These are phyloP conservation scores for Pseudocercospora fijiensis DNA, from an alignment of 2,329 filamentous ascomycete species.

Conservation along the genomic window DNA sequence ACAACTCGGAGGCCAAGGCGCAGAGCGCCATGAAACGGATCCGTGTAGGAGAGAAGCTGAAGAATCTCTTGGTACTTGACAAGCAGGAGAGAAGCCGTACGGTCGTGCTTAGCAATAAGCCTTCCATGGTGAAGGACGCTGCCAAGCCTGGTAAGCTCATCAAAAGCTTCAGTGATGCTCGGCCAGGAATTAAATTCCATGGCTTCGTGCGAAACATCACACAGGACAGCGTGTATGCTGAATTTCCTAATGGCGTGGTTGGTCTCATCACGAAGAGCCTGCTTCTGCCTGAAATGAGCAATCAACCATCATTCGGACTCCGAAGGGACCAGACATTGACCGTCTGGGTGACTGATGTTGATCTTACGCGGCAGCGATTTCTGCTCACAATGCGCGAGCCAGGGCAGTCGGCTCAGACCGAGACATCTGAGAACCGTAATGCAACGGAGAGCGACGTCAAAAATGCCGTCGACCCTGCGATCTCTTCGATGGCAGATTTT, in stretches of 20 bases:
- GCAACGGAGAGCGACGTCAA: constrained; percentile 35
- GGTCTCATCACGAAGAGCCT: constrained; percentile 79
- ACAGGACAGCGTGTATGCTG: constrained; percentile 77
- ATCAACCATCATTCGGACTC: constrained; percentile 73
- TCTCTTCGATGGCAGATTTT: constrained; percentile 69
- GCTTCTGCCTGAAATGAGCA: constrained; percentile 67
- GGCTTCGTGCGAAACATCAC: constrained; percentile 88
- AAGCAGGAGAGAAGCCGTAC: constrained; percentile 76
- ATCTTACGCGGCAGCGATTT: constrained; percentile 69
- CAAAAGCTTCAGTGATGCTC: constrained; percentile 68
- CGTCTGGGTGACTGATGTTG: constrained; percentile 69
- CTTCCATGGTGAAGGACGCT: constrained; percentile 69
- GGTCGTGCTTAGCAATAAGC: constrained; percentile 77
- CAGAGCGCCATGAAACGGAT: constrained; percentile 75
- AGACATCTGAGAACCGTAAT: background rate
- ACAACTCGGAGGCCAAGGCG: constrained; percentile 78
- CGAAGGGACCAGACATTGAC: constrained; percentile 72
- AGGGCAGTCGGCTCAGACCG: constrained; percentile 23
- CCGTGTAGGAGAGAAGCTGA: constrained; percentile 76
- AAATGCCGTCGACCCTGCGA: constrained; percentile 64
- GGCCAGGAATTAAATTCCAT: constrained; percentile 65
- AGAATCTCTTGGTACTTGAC: constrained; percentile 80
- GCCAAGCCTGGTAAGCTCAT: constrained; percentile 70
- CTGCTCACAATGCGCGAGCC: constrained; percentile 58
- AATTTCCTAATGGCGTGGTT: constrained; percentile 75